Base-by-base conservation (phyloP, 345 rosid genomes). In the Dipteronia dyeriana region DNA sequence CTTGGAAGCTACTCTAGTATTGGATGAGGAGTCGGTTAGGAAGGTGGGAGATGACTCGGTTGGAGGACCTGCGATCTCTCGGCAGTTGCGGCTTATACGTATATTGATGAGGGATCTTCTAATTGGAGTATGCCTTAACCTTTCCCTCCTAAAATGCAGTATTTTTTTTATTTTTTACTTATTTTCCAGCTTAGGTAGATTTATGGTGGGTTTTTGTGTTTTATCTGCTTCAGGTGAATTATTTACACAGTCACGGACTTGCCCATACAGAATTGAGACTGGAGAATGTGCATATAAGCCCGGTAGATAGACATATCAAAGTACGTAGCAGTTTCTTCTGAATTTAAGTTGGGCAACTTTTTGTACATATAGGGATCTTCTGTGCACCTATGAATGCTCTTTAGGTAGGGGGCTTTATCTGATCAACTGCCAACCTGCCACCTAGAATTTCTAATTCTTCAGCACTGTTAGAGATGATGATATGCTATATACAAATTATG, bases 211-310 rank as follows among this genome's bases (percentile, higher is more conserved):
- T 70, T 22, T 22, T 22, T 11, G 83, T 22, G 41, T 9, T 81
- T 53, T 74, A 57, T 80, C 41, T 74, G 74, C 75, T 78, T 80
- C 82, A 95, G 96, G 99, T 95, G 75, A 95, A 95, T 78, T 95
- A 93, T 91, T 90, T 95, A 88, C 99, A 95, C 75, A 93, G 97
- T 82, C 95, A 95, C 77, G 98, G 99, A 66, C 95, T 95, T 83
- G 98, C 98, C 63, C 99, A 95, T 86, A 93, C 99, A 5, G 99
- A 92, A 86, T 75, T 95, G 84, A 92, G 98, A 84, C 82, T 95
- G 86, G 98, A 95, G 84, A 95, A 95, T 85, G 94, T 95, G 69
- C 99, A 95, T 60, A 85, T 95, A 75, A 91, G 98, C 88, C 99
- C 98, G 2, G 92, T 93, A 74, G 99, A 95, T 79, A 87, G 97